Evolutionary conservation across 176 grass and related monocot species (phyloP).

Genomic region (Musa acuminata): DNA sequence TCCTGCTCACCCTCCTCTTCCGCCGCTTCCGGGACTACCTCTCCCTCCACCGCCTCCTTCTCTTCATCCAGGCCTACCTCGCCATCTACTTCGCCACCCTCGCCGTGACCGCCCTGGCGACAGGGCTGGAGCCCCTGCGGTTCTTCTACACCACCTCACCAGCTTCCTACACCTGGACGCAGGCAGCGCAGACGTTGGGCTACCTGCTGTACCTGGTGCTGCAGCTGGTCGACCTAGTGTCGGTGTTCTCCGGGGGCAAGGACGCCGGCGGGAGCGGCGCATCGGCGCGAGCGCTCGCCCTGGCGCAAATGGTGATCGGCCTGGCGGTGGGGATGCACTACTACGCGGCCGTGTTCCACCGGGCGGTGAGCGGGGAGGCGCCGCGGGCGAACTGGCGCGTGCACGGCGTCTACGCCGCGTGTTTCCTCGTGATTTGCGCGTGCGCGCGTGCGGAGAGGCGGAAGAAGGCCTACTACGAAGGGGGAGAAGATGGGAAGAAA

Average conservation of each 20-base stretch:
- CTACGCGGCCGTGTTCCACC: constrained; percentile 92
- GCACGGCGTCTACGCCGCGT: constrained; percentile 72
- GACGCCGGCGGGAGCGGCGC: constrained; percentile 22
- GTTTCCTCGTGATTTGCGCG: constrained; percentile 71
- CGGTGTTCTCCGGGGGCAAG: constrained; percentile 43
- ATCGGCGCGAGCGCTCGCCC: constrained; percentile 36
- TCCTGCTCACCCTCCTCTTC: constrained; percentile 61
- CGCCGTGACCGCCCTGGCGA: constrained; percentile 50
- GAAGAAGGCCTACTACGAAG: constrained; percentile 74
- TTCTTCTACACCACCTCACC: constrained; percentile 94
- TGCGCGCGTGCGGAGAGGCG: constrained; percentile 71
- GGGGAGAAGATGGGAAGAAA: constrained; percentile 76
- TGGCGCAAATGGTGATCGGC: constrained; percentile 89
- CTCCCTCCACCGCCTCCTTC: constrained; percentile 52
- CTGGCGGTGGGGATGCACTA: constrained; percentile 82
- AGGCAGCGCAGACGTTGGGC: constrained; percentile 83
- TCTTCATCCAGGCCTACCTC: constrained; percentile 89
- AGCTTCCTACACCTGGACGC: constrained; percentile 77
- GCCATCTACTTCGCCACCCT: constrained; percentile 98
- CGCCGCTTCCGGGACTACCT: constrained; percentile 58
- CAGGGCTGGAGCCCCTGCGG: constrained; percentile 77
- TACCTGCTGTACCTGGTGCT: constrained; percentile 72
- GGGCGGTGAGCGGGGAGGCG: constrained; percentile 62
- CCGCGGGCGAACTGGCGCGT: constrained; percentile 88
- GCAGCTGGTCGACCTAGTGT: constrained; percentile 77